Conservation (phyloP, 768 basidiomycete genomes). For the Termitomyces titanicus region DNA sequence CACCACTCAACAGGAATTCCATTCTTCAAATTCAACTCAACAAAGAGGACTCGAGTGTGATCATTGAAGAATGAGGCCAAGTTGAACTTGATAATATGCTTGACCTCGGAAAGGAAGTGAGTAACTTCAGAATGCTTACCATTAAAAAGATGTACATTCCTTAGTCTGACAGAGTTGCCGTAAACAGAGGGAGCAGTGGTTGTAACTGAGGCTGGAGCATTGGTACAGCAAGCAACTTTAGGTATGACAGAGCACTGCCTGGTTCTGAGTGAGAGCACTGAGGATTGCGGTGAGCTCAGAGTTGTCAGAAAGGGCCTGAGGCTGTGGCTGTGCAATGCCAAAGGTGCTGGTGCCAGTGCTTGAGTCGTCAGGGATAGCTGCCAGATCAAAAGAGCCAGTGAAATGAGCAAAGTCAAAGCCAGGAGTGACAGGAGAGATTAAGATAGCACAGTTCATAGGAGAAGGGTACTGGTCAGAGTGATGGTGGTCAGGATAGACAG, state of each 20-base stretch:
- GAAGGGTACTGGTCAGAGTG: background rate
- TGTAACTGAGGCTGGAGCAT: background rate
- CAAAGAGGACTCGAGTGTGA: conserved; percentile 23
- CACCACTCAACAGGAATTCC: conserved; percentile 29
- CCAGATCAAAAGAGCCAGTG: background rate
- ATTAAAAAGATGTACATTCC: conserved; percentile 12
- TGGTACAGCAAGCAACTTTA: background rate
- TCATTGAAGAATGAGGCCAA: conserved; percentile 18
- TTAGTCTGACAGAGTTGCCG: conserved; percentile 4
- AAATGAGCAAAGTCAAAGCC: background rate
- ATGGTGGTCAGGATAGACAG: background rate
- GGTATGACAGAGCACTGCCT: background rate
- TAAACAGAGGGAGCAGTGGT: background rate
- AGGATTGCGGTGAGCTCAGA: background rate
- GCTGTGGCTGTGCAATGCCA: too few species aligned
- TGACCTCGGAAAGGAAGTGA: conserved; percentile 21
- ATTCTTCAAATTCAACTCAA: conserved; percentile 25
- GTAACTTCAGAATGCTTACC: conserved; percentile 11
- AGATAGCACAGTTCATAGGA: background rate
- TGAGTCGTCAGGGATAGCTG: too few species aligned
- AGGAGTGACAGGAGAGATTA: background rate
- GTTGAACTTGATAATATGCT: conserved; percentile 21
- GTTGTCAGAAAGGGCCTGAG: too few species aligned
- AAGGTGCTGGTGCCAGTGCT: too few species aligned
- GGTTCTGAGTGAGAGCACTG: background rate